These are phyloP conservation scores for Trapa bicornis DNA, from an alignment of 345 rosid species.

Conservation along the genomic window DNA sequence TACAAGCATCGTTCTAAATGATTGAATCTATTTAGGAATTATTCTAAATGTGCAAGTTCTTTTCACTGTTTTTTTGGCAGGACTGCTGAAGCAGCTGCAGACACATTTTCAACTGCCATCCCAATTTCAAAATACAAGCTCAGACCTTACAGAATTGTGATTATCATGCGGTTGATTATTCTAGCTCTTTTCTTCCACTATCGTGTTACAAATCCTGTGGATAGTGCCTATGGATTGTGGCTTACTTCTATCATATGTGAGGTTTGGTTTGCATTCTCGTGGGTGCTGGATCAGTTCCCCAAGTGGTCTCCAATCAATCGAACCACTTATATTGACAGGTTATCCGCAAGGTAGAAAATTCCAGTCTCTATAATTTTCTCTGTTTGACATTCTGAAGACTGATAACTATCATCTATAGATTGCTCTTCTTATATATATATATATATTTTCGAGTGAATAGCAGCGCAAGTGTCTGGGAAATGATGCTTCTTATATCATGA, in stretches of 20 bases:
- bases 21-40: neutral
- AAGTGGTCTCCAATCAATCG: constrained; percentile 87
- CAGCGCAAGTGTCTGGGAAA: no score
- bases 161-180: constrained; percentile 65
- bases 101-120: constrained; percentile 53
- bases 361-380: neutral
- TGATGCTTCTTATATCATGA: neutral
- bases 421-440: no score
- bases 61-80: constrained; percentile 27
- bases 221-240: constrained; percentile 79
- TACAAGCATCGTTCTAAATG: neutral
- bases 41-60: neutral
- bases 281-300: constrained; percentile 99
- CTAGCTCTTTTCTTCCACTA: constrained; percentile 89
- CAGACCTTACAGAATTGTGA: constrained; percentile 69
- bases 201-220: constrained; percentile 81
- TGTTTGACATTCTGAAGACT: neutral
- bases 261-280: constrained; percentile 95
- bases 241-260: constrained; percentile 95
- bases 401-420: neutral
- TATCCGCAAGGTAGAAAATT: constrained; percentile 64
- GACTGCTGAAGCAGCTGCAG: constrained; percentile 41
- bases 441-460: no score
- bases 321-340: constrained; percentile 49
- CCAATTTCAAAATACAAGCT: constrained; percentile 59